Percentiles rank a stretch among this genome's conserved stretches.
Conservation (phyloP, 805 yeast species). For the Saccharomycopsis babjevae region DNA sequence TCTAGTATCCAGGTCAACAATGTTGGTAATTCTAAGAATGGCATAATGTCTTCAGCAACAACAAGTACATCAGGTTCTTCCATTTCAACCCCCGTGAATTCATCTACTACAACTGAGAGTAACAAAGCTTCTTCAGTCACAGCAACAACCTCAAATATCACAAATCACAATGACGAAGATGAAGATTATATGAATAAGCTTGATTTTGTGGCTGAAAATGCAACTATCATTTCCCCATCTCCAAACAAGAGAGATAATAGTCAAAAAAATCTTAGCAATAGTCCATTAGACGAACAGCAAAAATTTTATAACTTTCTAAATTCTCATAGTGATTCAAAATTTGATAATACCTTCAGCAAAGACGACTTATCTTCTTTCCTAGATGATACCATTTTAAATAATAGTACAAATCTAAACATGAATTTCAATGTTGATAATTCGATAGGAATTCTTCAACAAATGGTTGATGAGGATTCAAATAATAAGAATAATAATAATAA, state of each 20-base stretch:
- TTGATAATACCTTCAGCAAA: not conserved
- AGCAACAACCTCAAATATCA: not conserved
- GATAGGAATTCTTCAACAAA: constrained; percentile 13
- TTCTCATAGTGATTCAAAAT: not conserved
- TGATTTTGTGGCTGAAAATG: not conserved
- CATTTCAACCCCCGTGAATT: not conserved
- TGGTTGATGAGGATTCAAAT: constrained; percentile 3
- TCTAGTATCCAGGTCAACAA: not conserved
- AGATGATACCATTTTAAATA: not conserved
- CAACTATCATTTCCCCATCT: not conserved
- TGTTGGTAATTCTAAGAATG: not conserved
- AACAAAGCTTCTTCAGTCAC: not conserved
- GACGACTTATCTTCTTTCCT: constrained; percentile 1
- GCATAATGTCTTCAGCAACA: not conserved
- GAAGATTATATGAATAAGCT: not conserved
- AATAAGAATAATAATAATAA: not conserved
- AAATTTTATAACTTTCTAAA: not conserved
- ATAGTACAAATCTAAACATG: not conserved
- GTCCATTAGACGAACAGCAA: not conserved
- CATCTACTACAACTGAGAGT: not conserved
- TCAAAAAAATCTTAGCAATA: not conserved
- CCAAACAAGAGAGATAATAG: not conserved
- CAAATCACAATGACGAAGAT: not conserved
- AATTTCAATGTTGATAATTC: constrained; percentile 8
- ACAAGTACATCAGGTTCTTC: not conserved